phyloP scores from a whole-genome alignment of 2,329 filamentous ascomycete species.

The Xylariaceae sp. region DNA sequence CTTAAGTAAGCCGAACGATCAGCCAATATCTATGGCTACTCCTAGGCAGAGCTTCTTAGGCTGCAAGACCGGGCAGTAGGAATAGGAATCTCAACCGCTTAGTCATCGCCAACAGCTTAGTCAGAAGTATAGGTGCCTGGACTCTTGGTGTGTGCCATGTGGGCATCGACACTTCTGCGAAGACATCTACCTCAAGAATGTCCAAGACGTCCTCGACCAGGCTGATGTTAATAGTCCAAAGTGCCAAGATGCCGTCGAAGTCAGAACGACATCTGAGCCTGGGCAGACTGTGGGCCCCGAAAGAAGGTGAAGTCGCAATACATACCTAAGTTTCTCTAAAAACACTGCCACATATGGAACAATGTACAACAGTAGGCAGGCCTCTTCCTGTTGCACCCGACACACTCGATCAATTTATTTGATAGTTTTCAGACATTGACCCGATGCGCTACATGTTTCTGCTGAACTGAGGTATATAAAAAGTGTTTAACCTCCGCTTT shows the following conservation, averaged over 20 bases:
- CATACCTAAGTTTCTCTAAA: not conserved
- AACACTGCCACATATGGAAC: not conserved
- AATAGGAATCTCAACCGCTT: constrained; percentile 23
- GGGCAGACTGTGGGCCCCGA: not conserved
- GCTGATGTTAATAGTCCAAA: not conserved
- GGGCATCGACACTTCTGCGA: constrained; percentile 15
- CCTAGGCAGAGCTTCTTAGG: constrained; percentile 43
- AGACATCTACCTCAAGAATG: constrained; percentile 6
- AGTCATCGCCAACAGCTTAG: constrained; percentile 27
- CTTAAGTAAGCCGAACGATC: constrained; percentile 27
- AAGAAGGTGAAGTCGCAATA: not conserved
- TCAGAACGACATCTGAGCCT: not conserved
- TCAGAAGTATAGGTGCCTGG: constrained; percentile 29
- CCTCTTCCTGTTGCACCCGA: no score
- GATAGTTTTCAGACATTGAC: no score
- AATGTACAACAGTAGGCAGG: no score
- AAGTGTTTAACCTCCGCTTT: no score
- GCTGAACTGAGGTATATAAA: no score
- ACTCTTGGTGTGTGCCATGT: no score
- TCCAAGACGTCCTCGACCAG: constrained; percentile 9
- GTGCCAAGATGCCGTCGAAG: not conserved
- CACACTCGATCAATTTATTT: no score
- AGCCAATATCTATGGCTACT: constrained; percentile 35
- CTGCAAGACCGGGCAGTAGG: constrained; percentile 23
- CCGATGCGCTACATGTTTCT: no score